phyloP scores from a whole-genome alignment of 768 basidiomycete genomes.

The Fistulinella prunicolor region DNA sequence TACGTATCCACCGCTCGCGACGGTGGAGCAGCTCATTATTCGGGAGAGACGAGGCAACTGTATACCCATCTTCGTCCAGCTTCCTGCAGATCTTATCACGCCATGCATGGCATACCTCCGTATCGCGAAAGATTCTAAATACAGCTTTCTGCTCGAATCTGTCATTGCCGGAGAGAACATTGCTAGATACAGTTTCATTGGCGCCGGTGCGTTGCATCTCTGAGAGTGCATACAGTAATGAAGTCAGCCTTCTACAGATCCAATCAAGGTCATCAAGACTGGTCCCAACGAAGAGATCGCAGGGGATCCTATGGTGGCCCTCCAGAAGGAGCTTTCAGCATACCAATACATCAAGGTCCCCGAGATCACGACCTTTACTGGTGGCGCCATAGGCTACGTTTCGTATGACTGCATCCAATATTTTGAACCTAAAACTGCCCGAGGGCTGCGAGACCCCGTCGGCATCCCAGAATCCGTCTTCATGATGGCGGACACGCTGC shows the following conservation, averaged over 20 bases:
- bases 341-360: conserved; percentile 92
- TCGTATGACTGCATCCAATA: conserved; percentile 95
- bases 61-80: conserved; percentile 86
- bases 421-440: conserved; percentile 91
- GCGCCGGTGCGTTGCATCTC: conserved; percentile 64
- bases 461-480: conserved; percentile 94
- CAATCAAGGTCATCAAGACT: conserved; percentile 86
- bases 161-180: conserved; percentile 88
- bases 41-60: conserved; percentile 87
- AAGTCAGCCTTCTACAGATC: conserved; percentile 53
- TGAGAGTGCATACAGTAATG: background rate
- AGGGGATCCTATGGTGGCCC: conserved; percentile 82
- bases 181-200: conserved; percentile 94
- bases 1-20: conserved; percentile 68
- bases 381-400: conserved; percentile 97
- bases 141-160: conserved; percentile 94
- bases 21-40: conserved; percentile 72
- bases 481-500: conserved; percentile 94
- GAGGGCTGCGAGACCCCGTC: conserved; percentile 70
- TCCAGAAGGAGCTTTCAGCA: conserved; percentile 82
- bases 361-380: conserved; percentile 91
- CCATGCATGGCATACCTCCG: conserved; percentile 96
- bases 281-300: conserved; percentile 78
- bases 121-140: conserved; percentile 86
- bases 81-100: conserved; percentile 94